Evolutionary conservation across 345 rosid species (phyloP).

Genomic region (Raphanus sativus): DNA sequence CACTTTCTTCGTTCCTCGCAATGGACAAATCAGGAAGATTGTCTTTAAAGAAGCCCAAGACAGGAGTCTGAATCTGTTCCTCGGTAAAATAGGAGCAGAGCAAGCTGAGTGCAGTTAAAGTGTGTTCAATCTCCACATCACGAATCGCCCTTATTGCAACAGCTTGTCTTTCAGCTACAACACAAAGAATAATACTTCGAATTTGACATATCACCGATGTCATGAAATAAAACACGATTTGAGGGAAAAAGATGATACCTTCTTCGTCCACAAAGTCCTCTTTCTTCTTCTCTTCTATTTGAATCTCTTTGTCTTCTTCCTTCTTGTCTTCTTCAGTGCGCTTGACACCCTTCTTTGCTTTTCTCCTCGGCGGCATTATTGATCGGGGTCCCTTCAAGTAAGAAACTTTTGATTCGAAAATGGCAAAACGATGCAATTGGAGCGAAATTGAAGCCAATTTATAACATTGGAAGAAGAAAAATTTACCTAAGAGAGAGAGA

Average conservation of each 20-base stretch:
- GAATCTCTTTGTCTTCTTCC: no score
- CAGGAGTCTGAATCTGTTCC: conserved; percentile 59
- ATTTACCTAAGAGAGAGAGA: not conserved
- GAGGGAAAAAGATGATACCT: conserved; percentile 18
- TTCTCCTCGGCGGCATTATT: conserved; percentile 40
- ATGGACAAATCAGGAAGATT: conserved; percentile 57
- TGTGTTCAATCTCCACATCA: conserved; percentile 69
- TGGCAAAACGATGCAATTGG: not conserved
- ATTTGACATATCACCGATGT: not conserved
- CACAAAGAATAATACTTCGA: not conserved
- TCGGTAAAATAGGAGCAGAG: conserved; percentile 56
- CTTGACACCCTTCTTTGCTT: conserved; percentile 29
- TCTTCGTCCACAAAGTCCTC: conserved; percentile 19
- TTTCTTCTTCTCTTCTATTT: conserved; percentile 2
- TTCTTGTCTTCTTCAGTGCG: conserved; percentile 16
- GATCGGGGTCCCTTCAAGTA: not conserved
- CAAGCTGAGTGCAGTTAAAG: conserved; percentile 55
- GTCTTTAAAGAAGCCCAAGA: conserved; percentile 57
- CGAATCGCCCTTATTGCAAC: conserved; percentile 74
- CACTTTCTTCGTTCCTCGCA: conserved; percentile 45
- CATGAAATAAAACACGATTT: not conserved
- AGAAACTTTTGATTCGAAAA: not conserved
- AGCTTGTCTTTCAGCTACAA: conserved; percentile 60
- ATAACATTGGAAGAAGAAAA: not conserved
- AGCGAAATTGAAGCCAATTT: not conserved